phyloP scores from a whole-genome alignment of 75 land plant species.

The Cryptomeria japonica region DNA sequence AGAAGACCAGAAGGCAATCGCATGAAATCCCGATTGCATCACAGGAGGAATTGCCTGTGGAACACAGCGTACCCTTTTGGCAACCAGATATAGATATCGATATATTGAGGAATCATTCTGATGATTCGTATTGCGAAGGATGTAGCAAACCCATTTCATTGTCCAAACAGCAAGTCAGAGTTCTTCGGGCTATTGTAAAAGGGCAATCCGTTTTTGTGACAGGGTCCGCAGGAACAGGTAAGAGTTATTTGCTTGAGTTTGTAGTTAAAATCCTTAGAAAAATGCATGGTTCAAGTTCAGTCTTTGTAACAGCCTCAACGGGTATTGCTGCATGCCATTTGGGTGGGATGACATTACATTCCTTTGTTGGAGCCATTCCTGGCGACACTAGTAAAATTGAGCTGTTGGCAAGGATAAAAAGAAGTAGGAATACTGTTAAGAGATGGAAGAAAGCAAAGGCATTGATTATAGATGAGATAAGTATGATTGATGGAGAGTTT shows the following conservation, averaged over 20 bases:
- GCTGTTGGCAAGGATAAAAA: constrained; percentile 23
- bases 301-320: constrained; percentile 80
- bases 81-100: background rate
- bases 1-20: background rate
- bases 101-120: background rate
- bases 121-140: background rate
- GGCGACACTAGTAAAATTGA: constrained; percentile 13
- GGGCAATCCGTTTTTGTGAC: constrained; percentile 73
- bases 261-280: constrained; percentile 32
- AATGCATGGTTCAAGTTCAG: constrained; percentile 29
- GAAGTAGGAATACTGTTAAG: constrained; percentile 10
- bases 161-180: constrained; percentile 42
- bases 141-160: constrained; percentile 7
- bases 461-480: constrained; percentile 73
- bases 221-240: constrained; percentile 87
- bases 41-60: background rate
- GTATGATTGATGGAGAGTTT: constrained; percentile 75
- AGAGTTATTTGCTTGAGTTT: constrained; percentile 50
- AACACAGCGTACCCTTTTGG: background rate
- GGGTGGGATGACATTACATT: constrained; percentile 71
- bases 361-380: constrained; percentile 67
- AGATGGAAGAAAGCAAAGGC: constrained; percentile 69
- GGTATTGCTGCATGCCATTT: constrained; percentile 75
- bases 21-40: background rate
- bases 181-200: constrained; percentile 41